Conservation (phyloP, 768 basidiomycete species). For the Rhizopogon rudus region DNA sequence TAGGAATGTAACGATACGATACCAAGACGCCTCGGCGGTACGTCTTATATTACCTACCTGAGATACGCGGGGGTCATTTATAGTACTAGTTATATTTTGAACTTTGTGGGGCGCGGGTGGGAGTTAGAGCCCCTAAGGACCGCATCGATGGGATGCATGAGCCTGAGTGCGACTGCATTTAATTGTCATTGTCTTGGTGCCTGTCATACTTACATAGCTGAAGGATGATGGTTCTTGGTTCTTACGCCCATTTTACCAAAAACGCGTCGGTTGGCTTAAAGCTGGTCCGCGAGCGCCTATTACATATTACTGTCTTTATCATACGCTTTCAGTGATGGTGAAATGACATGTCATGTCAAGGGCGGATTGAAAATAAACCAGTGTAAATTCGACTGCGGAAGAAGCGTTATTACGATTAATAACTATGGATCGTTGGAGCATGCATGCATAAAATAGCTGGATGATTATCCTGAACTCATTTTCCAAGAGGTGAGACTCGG, state of each 20-base stretch:
- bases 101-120: background rate
- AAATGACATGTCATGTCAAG: background rate
- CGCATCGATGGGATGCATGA: background rate
- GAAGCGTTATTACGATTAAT: too few relatives aligned
- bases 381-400: too few relatives aligned
- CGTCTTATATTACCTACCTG: too few relatives aligned
- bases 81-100: background rate
- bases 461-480: too few relatives aligned
- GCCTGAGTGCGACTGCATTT: too few relatives aligned
- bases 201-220: background rate
- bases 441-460: too few relatives aligned
- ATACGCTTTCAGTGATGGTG: background rate
- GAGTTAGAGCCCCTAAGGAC: background rate
- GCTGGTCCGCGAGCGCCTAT: slow-evolving; percentile 1
- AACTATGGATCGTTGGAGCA: too few relatives aligned
- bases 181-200: background rate
- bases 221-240: background rate
- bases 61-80: background rate
- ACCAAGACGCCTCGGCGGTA: too few relatives aligned
- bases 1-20: too few relatives aligned
- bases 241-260: background rate
- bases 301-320: too few relatives aligned
- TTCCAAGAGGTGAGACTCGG: too few relatives aligned
- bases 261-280: background rate
- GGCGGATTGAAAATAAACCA: background rate